These are phyloP conservation scores for Simplicillium aogashimaense DNA, from an alignment of 2,329 filamentous ascomycete genomes.

Conservation along the genomic window DNA sequence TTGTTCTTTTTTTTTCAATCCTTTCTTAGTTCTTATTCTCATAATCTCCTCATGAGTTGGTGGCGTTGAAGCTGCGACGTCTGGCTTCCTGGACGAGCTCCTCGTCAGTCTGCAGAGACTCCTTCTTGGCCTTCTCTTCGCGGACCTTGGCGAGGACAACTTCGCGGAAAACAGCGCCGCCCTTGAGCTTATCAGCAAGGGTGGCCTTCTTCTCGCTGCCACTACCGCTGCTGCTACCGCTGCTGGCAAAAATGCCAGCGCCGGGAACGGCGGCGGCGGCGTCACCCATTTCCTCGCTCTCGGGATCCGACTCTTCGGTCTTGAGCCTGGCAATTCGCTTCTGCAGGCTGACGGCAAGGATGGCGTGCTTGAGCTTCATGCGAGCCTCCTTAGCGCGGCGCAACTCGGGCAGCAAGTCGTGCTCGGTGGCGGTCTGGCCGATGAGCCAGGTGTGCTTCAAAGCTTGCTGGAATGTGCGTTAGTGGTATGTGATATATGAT, in stretches of 20 bases:
- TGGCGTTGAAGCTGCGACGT: slow-evolving; percentile 20
- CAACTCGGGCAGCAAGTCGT: slow-evolving; percentile 96
- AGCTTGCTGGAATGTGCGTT: slow-evolving; percentile 46
- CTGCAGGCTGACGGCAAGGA: slow-evolving; percentile 90
- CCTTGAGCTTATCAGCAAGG: slow-evolving; percentile 27
- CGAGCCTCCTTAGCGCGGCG: slow-evolving; percentile 78
- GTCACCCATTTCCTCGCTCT: slow-evolving; percentile 64
- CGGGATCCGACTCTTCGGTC: slow-evolving; percentile 76
- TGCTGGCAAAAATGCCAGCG: slow-evolving; percentile 3
- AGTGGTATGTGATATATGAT: slow-evolving; percentile 9
- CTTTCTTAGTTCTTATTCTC: no score
- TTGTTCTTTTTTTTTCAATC: no score
- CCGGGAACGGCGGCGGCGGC: slow-evolving; percentile 42
- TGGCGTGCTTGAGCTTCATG: slow-evolving; percentile 81
- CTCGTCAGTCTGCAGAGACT: slow-evolving; percentile 59
- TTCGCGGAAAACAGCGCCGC: slow-evolving; percentile 76
- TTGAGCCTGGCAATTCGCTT: slow-evolving; percentile 94
- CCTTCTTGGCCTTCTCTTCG: slow-evolving; percentile 53
- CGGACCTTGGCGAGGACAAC: slow-evolving; percentile 89
- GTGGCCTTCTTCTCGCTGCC: slow-evolving; percentile 18
- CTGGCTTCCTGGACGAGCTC: slow-evolving; percentile 41
- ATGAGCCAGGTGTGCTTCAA: slow-evolving; percentile 81
- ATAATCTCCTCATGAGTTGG: background rate
- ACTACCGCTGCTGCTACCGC: slow-evolving; percentile 1
- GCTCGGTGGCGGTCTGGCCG: slow-evolving; percentile 83